Base-by-base conservation (phyloP, 257 asterid species). In the Solanum rostratum region DNA sequence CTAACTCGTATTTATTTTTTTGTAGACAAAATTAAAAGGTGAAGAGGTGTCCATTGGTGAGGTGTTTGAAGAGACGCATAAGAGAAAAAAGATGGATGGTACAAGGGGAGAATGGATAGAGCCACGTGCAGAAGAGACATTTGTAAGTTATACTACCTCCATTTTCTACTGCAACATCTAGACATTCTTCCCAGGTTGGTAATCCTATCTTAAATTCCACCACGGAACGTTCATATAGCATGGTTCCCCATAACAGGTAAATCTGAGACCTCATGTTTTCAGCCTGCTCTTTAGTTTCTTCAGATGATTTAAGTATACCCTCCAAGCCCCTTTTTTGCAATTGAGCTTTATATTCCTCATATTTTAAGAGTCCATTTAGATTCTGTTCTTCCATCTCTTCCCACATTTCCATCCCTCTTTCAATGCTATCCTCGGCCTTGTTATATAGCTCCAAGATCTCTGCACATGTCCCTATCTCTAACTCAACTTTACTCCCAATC, bases 391-490 rank as follows among this genome's bases (percentile, higher is more conserved):
- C 98, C 92, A 92, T 90, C 91, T 92, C 97, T 90, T 96, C 99
- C 99, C 97, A 93, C 85, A 93, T 90, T 83, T 95, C 95, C 92
- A 93, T 89, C 80, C 98, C 99, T 89, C 87, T 92, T 86, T 94
- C 98, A 91, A 93, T 93, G 90, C 94, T 93, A 85, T 96, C 98
- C 91, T 96, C 99, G 4, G 98, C 98, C 90, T 89, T 93, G 91
- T 96, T 95, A 84, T 91, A 95, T n/a, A 97, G 90, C 83, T 97
- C 98, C 89, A 95, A 81, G 57, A 94, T 91, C 89, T 94, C 87
- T 20, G 93, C 87, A 79, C 92, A 90, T 79, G 89, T 86, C 50
- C 88, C 94, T 13, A 88, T 87, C 86, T 91, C 96, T 80, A 94
- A 78, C 53, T 94, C 92, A 3, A 88, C 85, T 88, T 91, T 92